These are phyloP conservation scores for Rhizophora apiculata DNA, from an alignment of 345 rosid genomes.

Conservation along the genomic window DNA sequence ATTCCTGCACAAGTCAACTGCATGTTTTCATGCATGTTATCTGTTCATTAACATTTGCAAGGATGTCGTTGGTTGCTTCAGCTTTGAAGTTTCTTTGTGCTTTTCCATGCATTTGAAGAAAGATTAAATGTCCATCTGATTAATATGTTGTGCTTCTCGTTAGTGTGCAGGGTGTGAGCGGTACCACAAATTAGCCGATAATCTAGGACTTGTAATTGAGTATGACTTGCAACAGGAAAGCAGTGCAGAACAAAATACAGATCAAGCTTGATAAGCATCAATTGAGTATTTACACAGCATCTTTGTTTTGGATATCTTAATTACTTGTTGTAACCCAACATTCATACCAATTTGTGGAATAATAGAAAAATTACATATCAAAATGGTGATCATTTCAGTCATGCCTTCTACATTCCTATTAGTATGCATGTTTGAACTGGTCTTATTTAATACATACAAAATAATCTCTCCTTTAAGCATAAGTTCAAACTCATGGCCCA, in stretches of 20 bases:
- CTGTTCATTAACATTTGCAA: not conserved
- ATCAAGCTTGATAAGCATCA: slow-evolving; percentile 36
- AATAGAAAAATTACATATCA: slow-evolving; percentile 24
- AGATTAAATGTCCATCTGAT: slow-evolving; percentile 14
- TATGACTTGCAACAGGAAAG: slow-evolving; percentile 62
- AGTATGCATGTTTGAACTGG: slow-evolving; percentile 17
- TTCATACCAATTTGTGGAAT: slow-evolving; percentile 14
- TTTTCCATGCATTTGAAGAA: not conserved
- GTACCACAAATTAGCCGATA: slow-evolving; percentile 87
- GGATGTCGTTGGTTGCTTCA: not conserved
- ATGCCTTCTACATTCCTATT: slow-evolving; percentile 22
- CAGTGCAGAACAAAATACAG: slow-evolving; percentile 30
- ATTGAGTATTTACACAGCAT: not conserved
- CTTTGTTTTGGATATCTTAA: slow-evolving; percentile 9
- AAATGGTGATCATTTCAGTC: slow-evolving; percentile 17
- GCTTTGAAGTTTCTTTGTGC: not conserved
- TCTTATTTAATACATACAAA: slow-evolving; percentile 28
- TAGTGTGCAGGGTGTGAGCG: slow-evolving; percentile 90
- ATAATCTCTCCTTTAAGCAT: slow-evolving; percentile 16
- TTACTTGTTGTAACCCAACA: slow-evolving; percentile 12
- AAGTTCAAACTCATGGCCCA: slow-evolving; percentile 11
- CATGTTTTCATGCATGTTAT: too few species aligned
- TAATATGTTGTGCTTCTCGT: slow-evolving; percentile 23
- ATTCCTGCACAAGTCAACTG: too few species aligned
- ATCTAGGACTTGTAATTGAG: slow-evolving; percentile 82